phyloP scores from a whole-genome alignment of 768 basidiomycete genomes.

The Gyrodon lividus region DNA sequence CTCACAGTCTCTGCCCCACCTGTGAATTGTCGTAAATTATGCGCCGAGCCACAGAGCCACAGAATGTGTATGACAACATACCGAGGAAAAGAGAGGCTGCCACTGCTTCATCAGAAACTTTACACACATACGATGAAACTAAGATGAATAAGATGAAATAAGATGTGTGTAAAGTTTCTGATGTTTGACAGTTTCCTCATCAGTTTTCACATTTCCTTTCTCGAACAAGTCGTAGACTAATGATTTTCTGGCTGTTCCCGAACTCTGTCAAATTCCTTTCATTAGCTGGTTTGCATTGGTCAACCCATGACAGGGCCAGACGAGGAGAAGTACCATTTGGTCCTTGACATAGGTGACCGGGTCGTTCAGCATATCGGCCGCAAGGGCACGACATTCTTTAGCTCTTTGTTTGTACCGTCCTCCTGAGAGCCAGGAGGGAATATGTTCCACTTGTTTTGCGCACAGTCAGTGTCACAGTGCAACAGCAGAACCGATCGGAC shows the following conservation, averaged over 20 bases:
- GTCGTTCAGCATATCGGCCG: constrained; percentile 18
- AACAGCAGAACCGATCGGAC: background rate
- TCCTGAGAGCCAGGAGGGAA: constrained; percentile 37
- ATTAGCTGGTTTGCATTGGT: background rate
- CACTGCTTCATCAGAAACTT: too few species aligned
- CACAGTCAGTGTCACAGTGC: background rate
- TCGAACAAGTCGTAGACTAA: constrained; percentile 21
- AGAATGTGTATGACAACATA: background rate
- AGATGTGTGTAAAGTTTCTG: too few species aligned
- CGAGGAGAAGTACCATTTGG: constrained; percentile 17
- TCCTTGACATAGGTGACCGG: constrained; percentile 23
- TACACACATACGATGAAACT: too few species aligned
- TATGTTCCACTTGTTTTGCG: constrained; percentile 16
- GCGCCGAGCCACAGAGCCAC: background rate
- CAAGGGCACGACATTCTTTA: constrained; percentile 20
- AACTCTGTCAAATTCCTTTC: constrained; percentile 5
- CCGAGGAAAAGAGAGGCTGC: constrained; percentile 24
- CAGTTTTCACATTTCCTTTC: background rate
- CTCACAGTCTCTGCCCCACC: constrained; percentile 31
- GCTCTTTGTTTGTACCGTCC: constrained; percentile 24
- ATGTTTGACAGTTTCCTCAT: constrained; percentile 17
- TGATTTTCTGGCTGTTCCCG: constrained; percentile 22
- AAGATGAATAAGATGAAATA: too few species aligned
- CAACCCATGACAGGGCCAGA: background rate
- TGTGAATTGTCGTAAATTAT: constrained; percentile 3